Percentiles rank a stretch among this genome's conserved stretches.
Evolutionary conservation across 129 eudicot species (phyloP).

Genomic region (Silybum marianum): DNA sequence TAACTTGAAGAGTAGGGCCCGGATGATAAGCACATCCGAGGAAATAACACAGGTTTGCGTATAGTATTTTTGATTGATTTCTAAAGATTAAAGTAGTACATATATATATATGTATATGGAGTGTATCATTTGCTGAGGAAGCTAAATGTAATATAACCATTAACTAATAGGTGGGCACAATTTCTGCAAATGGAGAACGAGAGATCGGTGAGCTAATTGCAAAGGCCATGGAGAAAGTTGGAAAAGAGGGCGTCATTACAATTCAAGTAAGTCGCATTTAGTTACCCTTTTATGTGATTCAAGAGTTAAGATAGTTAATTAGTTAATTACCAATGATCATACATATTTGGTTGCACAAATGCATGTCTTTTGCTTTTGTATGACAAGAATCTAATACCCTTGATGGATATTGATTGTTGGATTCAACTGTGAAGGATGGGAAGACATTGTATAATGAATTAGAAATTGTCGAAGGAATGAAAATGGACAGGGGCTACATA

Average conservation of each 20-base stretch:
- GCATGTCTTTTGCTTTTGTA: no score
- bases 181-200: constrained; percentile 85
- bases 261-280: constrained; percentile 51
- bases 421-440: constrained; percentile 55
- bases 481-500: constrained; percentile 84
- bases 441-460: constrained; percentile 72
- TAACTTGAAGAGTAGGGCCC: constrained; percentile 65
- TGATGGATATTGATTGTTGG: background rate
- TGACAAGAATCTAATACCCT: background rate
- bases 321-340: background rate
- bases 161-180: constrained; percentile 65
- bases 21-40: constrained; percentile 75
- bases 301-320: background rate
- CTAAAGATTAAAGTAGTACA: background rate
- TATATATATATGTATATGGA: background rate
- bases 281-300: background rate
- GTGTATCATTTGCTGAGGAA: background rate
- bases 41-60: constrained; percentile 73
- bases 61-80: background rate
- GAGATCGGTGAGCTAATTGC: constrained; percentile 89
- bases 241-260: constrained; percentile 86
- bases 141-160: constrained; percentile 2
- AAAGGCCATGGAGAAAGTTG: constrained; percentile 87
- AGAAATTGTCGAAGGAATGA: constrained; percentile 95
- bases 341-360: background rate